Evolutionary conservation across 208 protist species (phyloP).

Genomic region (Trypanosoma mega): DNA sequence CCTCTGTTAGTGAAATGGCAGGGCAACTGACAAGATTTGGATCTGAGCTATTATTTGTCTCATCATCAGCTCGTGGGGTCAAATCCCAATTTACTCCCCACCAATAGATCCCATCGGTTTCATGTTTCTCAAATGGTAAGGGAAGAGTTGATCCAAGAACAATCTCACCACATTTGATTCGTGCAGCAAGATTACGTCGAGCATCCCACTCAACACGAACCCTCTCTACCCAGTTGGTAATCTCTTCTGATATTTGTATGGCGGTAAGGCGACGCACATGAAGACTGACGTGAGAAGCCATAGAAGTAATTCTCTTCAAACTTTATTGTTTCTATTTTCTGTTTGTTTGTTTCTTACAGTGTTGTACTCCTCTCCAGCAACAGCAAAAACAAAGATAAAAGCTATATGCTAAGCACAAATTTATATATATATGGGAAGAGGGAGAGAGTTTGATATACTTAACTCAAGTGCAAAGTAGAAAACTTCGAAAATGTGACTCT

Average conservation of each 20-base stretch:
- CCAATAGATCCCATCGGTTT: constrained; percentile 11
- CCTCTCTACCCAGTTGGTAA: constrained; percentile 30
- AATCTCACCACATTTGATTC: constrained; percentile 30
- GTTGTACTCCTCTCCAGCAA: no score
- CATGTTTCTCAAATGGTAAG: constrained; percentile 18
- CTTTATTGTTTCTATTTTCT: no score
- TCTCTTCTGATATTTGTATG: constrained; percentile 49
- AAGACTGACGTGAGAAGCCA: constrained; percentile 28
- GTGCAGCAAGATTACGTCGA: constrained; percentile 37
- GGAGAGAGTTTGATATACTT: no score
- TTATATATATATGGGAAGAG: no score
- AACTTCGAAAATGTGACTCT: no score
- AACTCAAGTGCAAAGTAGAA: no score
- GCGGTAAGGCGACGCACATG: constrained; percentile 42
- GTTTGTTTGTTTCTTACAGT: no score
- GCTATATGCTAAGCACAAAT: no score
- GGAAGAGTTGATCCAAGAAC: constrained; percentile 58
- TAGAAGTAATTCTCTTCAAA: background rate
- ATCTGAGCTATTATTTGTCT: background rate
- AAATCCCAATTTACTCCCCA: constrained; percentile 38
- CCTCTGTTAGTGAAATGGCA: background rate
- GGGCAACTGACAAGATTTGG: background rate
- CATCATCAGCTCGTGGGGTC: background rate
- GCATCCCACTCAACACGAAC: constrained; percentile 46
- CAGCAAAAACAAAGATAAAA: no score